Percentiles rank a stretch among this genome's conserved stretches.
Evolutionary conservation across 805 yeast species (phyloP).

Genomic region (Starmerella geochares): DNA sequence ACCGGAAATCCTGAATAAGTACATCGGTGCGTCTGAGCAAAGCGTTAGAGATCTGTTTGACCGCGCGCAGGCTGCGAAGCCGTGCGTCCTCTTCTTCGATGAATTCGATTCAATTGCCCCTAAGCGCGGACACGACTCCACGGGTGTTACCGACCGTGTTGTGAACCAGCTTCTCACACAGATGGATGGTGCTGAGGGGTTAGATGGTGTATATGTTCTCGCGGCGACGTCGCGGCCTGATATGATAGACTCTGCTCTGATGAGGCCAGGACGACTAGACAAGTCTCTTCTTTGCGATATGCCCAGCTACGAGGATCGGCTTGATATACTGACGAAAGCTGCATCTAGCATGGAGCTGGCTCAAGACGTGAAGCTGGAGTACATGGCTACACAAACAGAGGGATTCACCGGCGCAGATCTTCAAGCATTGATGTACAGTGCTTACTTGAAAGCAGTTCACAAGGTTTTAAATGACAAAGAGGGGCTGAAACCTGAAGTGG

Average conservation of each 20-base stretch:
- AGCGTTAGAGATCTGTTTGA: conserved; percentile 87
- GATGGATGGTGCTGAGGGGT: conserved; percentile 98
- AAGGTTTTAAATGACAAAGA: conserved; percentile 35
- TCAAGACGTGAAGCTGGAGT: conserved; percentile 42
- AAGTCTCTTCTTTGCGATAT: conserved; percentile 83
- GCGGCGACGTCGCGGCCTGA: conserved; percentile 97
- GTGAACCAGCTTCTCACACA: conserved; percentile 95
- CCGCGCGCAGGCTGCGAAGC: conserved; percentile 88
- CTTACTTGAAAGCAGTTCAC: conserved; percentile 71
- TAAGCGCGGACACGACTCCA: conserved; percentile 92
- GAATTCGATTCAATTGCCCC: conserved; percentile 97
- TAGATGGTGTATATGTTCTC: conserved; percentile 89
- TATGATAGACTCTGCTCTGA: conserved; percentile 82
- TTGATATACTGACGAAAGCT: conserved; percentile 53
- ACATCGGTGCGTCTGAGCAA: conserved; percentile 95
- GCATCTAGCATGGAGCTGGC: conserved; percentile 50
- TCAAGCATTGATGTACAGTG: conserved; percentile 85
- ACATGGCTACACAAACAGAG: conserved; percentile 48
- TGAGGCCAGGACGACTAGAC: conserved; percentile 94
- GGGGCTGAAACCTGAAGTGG: not conserved
- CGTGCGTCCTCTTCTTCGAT: conserved; percentile 85
- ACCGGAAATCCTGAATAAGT: conserved; percentile 88
- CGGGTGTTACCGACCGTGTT: conserved; percentile 95
- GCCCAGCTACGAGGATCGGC: conserved; percentile 61
- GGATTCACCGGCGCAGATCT: conserved; percentile 93